Base-by-base conservation (phyloP, 805 yeast species). In the Priceomyces medius region DNA sequence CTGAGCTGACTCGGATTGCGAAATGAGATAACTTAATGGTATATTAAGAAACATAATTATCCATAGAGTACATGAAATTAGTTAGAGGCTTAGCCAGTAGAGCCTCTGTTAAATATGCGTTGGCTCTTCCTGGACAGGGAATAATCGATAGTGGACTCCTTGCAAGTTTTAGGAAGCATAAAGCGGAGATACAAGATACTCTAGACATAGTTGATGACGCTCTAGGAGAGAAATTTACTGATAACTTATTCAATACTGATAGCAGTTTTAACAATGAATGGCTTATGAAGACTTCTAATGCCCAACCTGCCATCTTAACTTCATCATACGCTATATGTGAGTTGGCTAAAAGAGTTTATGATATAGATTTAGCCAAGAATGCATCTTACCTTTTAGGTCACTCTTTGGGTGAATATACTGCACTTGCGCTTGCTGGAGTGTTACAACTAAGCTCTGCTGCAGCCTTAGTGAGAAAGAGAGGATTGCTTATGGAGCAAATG, bases 251-350 rank as follows among this genome's bases (percentile, higher is more conserved):
- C 31, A 35, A 47, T 24, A 50, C 41, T 6, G 48, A 39, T 37
- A 43, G 42, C 21, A 44, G 33, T 14, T 44, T 34, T 32, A 44
- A 46, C 6, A 42, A 41, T 12, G 12, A 37, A 4, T 63, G 66
- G 64, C 35, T 61, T 16, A 21, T 40, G 8, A 49, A 58, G 20
- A 76, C 80, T 0, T 58, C 69, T 31, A 63, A 72, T 49, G 80
- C 81, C 17, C 83, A 78, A 61, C 82, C 82, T 3, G 73, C 80
- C 18, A 70, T 77, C 8, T 56, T 77, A 21, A 61, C 73, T 2
- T 56, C 77, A 3, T 64, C 77, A 18, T 60, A 53, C 37, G 54
- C 68, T 3, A 54, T 64, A 7, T 50, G 49, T 43, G 49, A 56
- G 17, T 35, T 60, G 9, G 4, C 62, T 14, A 49, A 53, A 5